Conservation (phyloP, 1,284 basidiomycete species). For the Fomitopsis schrenkii region DNA sequence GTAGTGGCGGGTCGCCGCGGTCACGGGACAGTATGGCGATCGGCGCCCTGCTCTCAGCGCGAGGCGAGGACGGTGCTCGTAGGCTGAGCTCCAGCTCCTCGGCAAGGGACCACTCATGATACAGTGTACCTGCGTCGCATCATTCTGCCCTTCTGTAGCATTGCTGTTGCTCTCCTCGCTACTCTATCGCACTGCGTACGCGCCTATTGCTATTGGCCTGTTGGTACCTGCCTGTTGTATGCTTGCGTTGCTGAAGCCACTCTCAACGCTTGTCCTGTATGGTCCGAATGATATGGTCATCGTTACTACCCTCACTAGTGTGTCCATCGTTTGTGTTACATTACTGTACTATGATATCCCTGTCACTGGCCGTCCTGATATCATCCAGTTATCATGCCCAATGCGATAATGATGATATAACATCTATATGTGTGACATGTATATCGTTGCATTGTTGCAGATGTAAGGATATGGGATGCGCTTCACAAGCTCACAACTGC, state of each 20-base stretch:
- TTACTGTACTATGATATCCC: background rate
- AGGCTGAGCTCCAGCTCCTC: slow-evolving; percentile 10
- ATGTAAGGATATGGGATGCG: too few species aligned
- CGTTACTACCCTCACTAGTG: background rate
- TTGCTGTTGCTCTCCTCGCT: background rate
- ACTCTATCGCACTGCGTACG: background rate
- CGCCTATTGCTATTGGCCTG: background rate
- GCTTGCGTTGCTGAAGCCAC: background rate
- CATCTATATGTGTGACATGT: too few species aligned
- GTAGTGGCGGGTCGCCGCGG: slow-evolving; percentile 27
- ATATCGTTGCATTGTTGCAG: too few species aligned
- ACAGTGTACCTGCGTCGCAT: background rate
- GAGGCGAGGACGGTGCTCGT: slow-evolving; percentile 8
- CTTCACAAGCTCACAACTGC: too few species aligned
- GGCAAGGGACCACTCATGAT: slow-evolving; percentile 11
- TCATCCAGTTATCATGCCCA: too few species aligned
- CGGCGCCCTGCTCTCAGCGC: slow-evolving; percentile 44
- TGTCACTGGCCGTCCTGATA: background rate
- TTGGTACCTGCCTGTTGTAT: background rate
- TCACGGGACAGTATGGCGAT: slow-evolving; percentile 31
- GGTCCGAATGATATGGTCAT: background rate
- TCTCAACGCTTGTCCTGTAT: background rate
- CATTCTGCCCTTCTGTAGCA: background rate
- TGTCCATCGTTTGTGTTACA: background rate
- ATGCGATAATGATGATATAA: too few species aligned